phyloP scores from a whole-genome alignment of 495 filamentous ascomycete genomes.

The Penicillium macrosclerotiorum region DNA sequence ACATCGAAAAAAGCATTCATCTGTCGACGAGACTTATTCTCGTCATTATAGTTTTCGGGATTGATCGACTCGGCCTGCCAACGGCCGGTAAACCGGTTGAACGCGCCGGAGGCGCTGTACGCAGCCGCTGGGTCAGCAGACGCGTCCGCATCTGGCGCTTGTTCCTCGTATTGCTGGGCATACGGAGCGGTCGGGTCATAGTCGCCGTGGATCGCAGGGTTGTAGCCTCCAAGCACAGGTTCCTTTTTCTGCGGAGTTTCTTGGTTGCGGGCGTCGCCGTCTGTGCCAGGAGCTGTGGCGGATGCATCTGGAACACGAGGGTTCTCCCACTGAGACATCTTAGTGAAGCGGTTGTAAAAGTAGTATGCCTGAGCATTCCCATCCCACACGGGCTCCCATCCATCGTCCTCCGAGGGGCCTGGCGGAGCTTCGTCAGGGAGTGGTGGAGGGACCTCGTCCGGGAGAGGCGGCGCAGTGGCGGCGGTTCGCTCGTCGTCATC shows the following conservation, averaged over 20 bases:
- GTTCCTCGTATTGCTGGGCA: conserved; percentile 57
- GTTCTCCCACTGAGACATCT: conserved; percentile 82
- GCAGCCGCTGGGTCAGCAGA: conserved; percentile 32
- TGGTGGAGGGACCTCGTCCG: conserved; percentile 48
- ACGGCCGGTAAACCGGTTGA: conserved; percentile 91
- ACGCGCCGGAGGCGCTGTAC: conserved; percentile 69
- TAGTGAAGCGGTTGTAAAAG: conserved; percentile 85
- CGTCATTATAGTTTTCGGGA: conserved; percentile 80
- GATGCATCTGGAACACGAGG: conserved; percentile 67
- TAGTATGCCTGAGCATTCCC: conserved; percentile 67
- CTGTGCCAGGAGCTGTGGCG: conserved; percentile 25
- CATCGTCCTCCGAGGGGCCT: conserved; percentile 62
- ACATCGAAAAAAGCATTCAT: conserved; percentile 97
- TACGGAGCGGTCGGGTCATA: conserved; percentile 95
- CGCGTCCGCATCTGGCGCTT: conserved; percentile 24
- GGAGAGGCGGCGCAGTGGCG: conserved; percentile 47
- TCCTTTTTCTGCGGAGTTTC: conserved; percentile 15
- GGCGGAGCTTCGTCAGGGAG: conserved; percentile 55
- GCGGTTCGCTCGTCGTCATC: conserved; percentile 18
- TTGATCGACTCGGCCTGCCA: conserved; percentile 66
- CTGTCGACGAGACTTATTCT: conserved; percentile 83
- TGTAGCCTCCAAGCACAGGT: conserved; percentile 68
- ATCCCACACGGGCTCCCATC: conserved; percentile 89
- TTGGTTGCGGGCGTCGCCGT: conserved; percentile 15
- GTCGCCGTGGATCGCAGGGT: conserved; percentile 91